Conservation (phyloP, 169 alveolate species). For the Ichthyophthirius multifiliis region DNA sequence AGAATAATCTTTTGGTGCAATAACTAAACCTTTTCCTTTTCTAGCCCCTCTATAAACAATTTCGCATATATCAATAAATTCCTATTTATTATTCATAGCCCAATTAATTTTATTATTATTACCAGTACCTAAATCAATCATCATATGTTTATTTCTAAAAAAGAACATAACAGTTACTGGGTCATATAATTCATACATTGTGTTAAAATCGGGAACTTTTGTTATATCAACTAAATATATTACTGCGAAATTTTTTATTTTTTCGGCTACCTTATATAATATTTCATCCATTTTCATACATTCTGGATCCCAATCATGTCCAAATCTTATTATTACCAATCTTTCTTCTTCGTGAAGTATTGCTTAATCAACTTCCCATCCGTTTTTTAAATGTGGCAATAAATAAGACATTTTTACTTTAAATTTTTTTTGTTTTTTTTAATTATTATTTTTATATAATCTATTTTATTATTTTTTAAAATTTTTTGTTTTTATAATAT, state of each 20-base stretch:
- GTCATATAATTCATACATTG: conserved; percentile 98
- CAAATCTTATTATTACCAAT: conserved; percentile 96
- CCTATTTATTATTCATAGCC: conserved; percentile 97
- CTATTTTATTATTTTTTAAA: no score
- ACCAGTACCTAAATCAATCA: conserved; percentile 99
- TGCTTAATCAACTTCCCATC: conserved; percentile 99
- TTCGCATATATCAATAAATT: conserved; percentile 96
- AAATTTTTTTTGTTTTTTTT: no score
- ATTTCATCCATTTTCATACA: conserved; percentile 99
- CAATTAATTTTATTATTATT: conserved; percentile 98
- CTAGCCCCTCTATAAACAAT: conserved; percentile 97
- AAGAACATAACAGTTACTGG: conserved; percentile 99
- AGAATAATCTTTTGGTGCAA: conserved; percentile 96
- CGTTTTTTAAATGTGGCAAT: conserved; percentile 97
- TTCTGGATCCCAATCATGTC: conserved; percentile 97
- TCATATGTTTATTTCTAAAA: conserved; percentile 97
- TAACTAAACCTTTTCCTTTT: conserved; percentile 97
- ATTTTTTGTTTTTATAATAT: no score
- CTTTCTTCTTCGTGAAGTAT: conserved; percentile 96
- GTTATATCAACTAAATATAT: conserved; percentile 97
- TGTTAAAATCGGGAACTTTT: conserved; percentile 99
- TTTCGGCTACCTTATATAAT: conserved; percentile 94
- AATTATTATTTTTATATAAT: no score
- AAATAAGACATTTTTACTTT: conserved; percentile 96
- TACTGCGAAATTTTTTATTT: conserved; percentile 94